Evolutionary conservation across 352 stramenopile genomes (phyloP).

Genomic region (Phytophthora gonapodyides): DNA sequence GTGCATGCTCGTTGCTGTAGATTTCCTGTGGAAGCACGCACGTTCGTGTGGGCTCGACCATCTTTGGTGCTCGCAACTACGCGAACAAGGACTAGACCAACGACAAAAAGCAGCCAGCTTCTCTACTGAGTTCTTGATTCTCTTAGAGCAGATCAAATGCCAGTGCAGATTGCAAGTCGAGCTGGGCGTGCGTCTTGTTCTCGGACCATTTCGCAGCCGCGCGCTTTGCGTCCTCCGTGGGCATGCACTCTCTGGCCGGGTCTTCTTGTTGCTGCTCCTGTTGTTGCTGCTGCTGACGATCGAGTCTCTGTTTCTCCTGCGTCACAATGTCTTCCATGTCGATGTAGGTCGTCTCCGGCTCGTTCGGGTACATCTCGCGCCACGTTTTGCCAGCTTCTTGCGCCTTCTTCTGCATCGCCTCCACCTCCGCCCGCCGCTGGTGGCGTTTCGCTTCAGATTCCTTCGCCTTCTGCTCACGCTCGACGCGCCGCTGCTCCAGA

Average conservation of each 20-base stretch:
- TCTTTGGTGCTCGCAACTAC: slow-evolving; percentile 97
- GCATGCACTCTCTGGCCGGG: slow-evolving; percentile 25
- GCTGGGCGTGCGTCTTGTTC: slow-evolving; percentile 35
- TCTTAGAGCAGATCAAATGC: slow-evolving; percentile 69
- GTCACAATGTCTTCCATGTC: slow-evolving; percentile 73
- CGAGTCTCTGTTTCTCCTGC: slow-evolving; percentile 48
- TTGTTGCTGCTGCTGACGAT: slow-evolving; percentile 30
- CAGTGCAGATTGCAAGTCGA: slow-evolving; percentile 62
- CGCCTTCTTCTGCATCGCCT: slow-evolving; percentile 60
- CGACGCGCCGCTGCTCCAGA: slow-evolving; percentile 67
- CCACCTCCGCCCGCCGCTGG: slow-evolving; percentile 45
- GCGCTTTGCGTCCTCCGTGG: slow-evolving; percentile 49
- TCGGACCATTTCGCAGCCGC: slow-evolving; percentile 57
- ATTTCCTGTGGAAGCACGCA: slow-evolving; percentile 96
- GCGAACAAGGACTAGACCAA: slow-evolving; percentile 46
- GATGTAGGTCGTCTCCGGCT: slow-evolving; percentile 77
- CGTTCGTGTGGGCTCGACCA: slow-evolving; percentile 97
- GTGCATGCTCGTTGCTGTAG: slow-evolving; percentile 28
- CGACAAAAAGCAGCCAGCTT: not conserved
- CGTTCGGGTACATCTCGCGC: slow-evolving; percentile 80
- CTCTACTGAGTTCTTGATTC: slow-evolving; percentile 1
- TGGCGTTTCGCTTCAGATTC: slow-evolving; percentile 61
- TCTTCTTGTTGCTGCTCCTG: slow-evolving; percentile 27
- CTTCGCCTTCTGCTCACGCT: slow-evolving; percentile 64
- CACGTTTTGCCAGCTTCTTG: slow-evolving; percentile 68